Base-by-base conservation (phyloP, 768 basidiomycete species). In the Kwoniella bestiolae region DNA sequence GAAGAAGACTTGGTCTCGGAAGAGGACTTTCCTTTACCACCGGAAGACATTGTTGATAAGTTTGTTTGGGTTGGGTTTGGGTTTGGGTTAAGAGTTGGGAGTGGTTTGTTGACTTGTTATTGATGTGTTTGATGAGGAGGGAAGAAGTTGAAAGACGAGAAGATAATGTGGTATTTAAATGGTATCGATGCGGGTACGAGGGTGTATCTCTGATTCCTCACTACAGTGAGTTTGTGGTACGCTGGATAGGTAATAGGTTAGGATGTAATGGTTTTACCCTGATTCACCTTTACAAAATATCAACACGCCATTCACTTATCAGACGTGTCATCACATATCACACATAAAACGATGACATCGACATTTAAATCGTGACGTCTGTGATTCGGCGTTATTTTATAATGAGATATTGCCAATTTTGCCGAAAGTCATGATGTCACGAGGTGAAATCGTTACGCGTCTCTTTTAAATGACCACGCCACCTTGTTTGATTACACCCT, bases 1-100 rank as follows among this genome's bases (percentile, higher is more conserved):
- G 90, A 88, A 75, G 87, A 84, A 7, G 85, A 83, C 82, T 89
- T 89, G 73, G 77, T 80, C 45, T 81, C 82, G 44, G 80, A 70
- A 57, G 77, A 79, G 61, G 82, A 81, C 69, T 87, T 86, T 61
- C 89, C 79, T 70, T 79, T 79, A 59, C 79, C 79, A 73, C 76
- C 76, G 35, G 73, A 71, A 71, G 79, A 80, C 77, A 79, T 79
- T 77, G 75, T 80, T 29, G 44, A 63, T 60, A 35, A 44, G 29
- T 47, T 59, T n/a, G 59, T 67, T 69, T 52, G 65, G 66, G 47
- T 68, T 52, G 57, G 67, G 41, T 63, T 57, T 60, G 65, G 55
- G 70, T 66, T 71, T 56, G 62, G 60, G 58, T 60, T 53, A 29
- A 52, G 52, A 63, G n/a, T n/a, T n/a, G n/a, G n/a, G 53, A 67